Conservation (phyloP, 2,329 filamentous ascomycete genomes). For the Sclerotinia glacialis region DNA sequence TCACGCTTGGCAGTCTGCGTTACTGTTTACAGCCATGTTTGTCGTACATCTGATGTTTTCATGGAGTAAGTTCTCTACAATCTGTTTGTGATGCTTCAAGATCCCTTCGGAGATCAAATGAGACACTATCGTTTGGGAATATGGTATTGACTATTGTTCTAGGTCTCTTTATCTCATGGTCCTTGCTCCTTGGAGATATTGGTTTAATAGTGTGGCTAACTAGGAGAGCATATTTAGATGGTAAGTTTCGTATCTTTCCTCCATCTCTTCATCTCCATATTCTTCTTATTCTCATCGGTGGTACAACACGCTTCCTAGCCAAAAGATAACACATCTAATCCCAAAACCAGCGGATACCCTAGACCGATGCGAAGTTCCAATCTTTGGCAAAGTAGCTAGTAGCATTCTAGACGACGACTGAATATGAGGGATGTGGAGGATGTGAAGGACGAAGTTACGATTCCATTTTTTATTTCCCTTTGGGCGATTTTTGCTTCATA, state of each 20-base stretch:
- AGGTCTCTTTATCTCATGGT: conserved; percentile 69
- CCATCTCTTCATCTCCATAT: neutral
- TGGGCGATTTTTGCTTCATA: conserved; percentile 6
- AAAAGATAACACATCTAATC: conserved; percentile 27
- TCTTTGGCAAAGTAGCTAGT: conserved; percentile 81
- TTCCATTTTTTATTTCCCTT: neutral
- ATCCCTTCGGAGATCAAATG: neutral
- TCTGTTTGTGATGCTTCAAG: too few relatives aligned
- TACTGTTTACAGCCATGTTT: conserved; percentile 74
- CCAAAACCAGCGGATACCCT: conserved; percentile 54
- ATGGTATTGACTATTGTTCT: neutral
- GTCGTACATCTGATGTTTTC: conserved; percentile 81
- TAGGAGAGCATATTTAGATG: conserved; percentile 77
- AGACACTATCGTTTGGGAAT: too few relatives aligned
- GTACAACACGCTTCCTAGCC: neutral
- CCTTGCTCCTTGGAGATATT: conserved; percentile 75
- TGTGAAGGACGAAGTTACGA: neutral
- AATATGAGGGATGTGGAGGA: neutral
- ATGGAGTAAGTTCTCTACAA: conserved; percentile 58
- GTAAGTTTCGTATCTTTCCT: conserved; percentile 42
- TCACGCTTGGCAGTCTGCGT: conserved; percentile 90
- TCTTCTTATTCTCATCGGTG: neutral
- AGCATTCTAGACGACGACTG: conserved; percentile 84
- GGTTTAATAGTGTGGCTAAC: conserved; percentile 73
- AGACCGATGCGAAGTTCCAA: conserved; percentile 65